Evolutionary conservation across 495 filamentous ascomycete species (phyloP).

Genomic region (Platismatia glauca): DNA sequence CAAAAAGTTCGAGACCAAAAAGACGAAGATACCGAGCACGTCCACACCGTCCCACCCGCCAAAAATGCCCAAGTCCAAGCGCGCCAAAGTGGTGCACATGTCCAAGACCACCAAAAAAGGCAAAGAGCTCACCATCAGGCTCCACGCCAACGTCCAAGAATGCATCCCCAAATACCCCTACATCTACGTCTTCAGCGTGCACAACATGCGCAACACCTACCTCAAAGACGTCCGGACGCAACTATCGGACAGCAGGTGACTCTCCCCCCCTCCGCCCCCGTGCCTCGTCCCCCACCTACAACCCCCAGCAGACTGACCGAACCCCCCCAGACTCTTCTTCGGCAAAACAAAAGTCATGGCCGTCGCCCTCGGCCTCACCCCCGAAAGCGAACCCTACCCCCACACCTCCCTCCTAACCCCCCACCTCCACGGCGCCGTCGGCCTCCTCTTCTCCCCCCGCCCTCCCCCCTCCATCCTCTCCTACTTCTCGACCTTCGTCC

Average conservation of each 20-base stretch:
- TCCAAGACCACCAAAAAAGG: conserved; percentile 87
- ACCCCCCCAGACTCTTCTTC: conserved; percentile 63
- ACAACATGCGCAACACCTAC: conserved; percentile 99
- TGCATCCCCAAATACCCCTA: conserved; percentile 76
- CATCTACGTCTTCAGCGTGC: conserved; percentile 84
- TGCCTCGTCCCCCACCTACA: neutral
- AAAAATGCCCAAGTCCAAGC: conserved; percentile 99
- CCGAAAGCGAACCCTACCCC: conserved; percentile 67
- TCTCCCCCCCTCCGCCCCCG: neutral
- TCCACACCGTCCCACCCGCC: too few species aligned
- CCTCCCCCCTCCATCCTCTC: conserved; percentile 48
- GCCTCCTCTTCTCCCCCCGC: conserved; percentile 82
- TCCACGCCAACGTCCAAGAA: conserved; percentile 82
- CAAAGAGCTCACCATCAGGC: conserved; percentile 77
- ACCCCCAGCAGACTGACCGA: neutral
- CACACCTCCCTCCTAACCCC: conserved; percentile 58
- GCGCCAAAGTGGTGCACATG: conserved; percentile 75
- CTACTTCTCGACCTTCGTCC: conserved; percentile 59
- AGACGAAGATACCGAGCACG: neutral
- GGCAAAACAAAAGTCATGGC: conserved; percentile 99
- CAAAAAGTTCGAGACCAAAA: neutral
- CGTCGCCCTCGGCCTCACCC: conserved; percentile 68
- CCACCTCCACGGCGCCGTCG: conserved; percentile 74
- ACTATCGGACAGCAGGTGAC: conserved; percentile 73
- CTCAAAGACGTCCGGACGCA: conserved; percentile 84